These are phyloP conservation scores for Puccinia triticina DNA, from an alignment of 1,284 basidiomycete genomes.

Conservation along the genomic window DNA sequence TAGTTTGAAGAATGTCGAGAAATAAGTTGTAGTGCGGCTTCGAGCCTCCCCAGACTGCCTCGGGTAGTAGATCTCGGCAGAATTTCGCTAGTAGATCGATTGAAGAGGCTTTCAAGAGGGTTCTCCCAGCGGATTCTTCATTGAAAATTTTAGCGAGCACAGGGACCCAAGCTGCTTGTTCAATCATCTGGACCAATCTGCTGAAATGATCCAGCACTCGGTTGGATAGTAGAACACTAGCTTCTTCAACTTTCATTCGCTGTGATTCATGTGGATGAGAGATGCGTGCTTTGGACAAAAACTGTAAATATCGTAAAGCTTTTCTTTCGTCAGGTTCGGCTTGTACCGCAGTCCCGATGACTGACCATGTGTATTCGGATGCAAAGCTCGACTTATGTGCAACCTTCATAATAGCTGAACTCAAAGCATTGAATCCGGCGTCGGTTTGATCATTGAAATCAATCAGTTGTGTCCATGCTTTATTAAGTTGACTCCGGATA, in stretches of 20 bases:
- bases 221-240: conserved; percentile 19
- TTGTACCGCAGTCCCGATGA: conserved; percentile 12
- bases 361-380: conserved; percentile 33
- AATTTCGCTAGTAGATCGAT: conserved; percentile 4
- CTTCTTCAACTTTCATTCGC: conserved; percentile 18
- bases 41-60: conserved; percentile 37
- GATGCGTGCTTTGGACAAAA: conserved; percentile 35
- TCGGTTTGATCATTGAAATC: conserved; percentile 21
- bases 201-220: conserved; percentile 18
- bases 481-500: conserved; percentile 14
- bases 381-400: conserved; percentile 35
- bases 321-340: conserved; percentile 5
- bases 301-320: conserved; percentile 23
- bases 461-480: conserved; percentile 7
- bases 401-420: conserved; percentile 31
- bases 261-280: conserved; percentile 21
- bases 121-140: conserved; percentile 27
- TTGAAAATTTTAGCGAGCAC: conserved; percentile 23
- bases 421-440: neutral
- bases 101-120: conserved; percentile 9
- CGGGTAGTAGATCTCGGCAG: conserved; percentile 8
- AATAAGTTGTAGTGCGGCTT: conserved; percentile 40
- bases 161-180: conserved; percentile 36
- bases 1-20: conserved; percentile 34
- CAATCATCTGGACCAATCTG: neutral